Base-by-base conservation (phyloP, 441 rosid species). In the Raphanus hybrid region DNA sequence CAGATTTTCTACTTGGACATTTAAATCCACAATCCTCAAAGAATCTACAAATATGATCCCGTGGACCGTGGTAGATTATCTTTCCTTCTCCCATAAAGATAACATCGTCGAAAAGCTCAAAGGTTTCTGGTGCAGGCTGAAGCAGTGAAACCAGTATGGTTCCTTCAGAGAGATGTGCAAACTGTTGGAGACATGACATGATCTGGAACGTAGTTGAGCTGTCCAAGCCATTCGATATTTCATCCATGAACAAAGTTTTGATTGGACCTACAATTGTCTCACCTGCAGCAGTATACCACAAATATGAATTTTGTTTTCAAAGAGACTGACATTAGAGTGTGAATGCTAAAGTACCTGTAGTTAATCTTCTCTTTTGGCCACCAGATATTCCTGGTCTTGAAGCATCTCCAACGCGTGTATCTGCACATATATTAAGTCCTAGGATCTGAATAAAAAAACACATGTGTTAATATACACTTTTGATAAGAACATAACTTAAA, bases 351-450 rank as follows among this genome's bases (percentile, higher is more conserved):
- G 16, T 48, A 89, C 93, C 93, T 83, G 96, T 87, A 26, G 91
- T 89, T 27, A 90, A 68, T 16, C 89, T 84, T 78, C 83, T 87
- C 80, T 80, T 87, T 75, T 90, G 90, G 26, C 91, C 96, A 52
- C 96, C 96, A 0, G 93, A 90, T 77, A 89, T 80, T 57, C 96
- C 96, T 75, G 91, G 84, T 67, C 55, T 82, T 69, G 86, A 15
- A 1, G 83, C 88, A 86, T 83, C 73, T 14, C 96, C 92, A 10
- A 82, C 88, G 6, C 55, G 76, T 34, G 73, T 85, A 20, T 91
- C 86, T 8, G 85, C 87, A 59, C 93, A 91, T 0, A 79, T 75
- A 32, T 80, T 87, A 59, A 91, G 78, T 50, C 96, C 96, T 39
- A 91, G 90, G 60, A 89, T 87, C 96, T 91, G 52, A 61, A 35